Conservation (phyloP, 176 grass and related monocot genomes). For the Phoenix dactylifera region DNA sequence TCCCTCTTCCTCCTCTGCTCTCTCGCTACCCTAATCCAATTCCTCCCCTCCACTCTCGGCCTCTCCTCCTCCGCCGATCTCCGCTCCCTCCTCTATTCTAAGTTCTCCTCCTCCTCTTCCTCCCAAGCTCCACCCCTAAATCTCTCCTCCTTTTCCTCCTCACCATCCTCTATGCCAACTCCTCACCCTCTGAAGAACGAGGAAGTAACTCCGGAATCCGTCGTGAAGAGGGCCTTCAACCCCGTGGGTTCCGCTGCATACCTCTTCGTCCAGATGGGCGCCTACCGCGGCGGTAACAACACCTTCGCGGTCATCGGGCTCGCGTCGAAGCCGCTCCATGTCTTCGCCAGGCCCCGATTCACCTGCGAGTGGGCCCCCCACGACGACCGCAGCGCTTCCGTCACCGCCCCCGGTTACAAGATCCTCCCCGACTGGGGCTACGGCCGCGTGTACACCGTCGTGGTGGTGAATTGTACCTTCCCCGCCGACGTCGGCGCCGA, state of each 20-base stretch:
- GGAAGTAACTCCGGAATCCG: constrained; percentile 11
- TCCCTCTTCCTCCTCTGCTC: constrained; percentile 59
- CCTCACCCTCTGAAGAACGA: neutral
- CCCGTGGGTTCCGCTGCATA: constrained; percentile 63
- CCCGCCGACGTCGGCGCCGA: constrained; percentile 37
- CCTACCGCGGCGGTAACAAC: constrained; percentile 64
- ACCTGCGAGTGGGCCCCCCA: constrained; percentile 75
- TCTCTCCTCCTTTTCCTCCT: neutral
- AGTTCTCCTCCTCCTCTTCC: neutral
- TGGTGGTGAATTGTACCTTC: constrained; percentile 84
- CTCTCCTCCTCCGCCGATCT: constrained; percentile 5
- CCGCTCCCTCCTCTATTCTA: too few relatives aligned
- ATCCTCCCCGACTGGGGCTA: constrained; percentile 96
- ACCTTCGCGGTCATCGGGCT: constrained; percentile 69
- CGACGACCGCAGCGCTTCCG: constrained; percentile 8
- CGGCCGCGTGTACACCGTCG: constrained; percentile 64
- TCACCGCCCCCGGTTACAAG: constrained; percentile 39
- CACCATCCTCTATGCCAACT: constrained; percentile 3
- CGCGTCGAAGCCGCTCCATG: constrained; percentile 72
- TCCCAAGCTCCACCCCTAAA: neutral
- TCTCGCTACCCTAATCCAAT: constrained; percentile 52
- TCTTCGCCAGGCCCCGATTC: constrained; percentile 65
- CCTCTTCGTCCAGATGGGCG: constrained; percentile 89
- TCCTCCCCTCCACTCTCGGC: constrained; percentile 45
- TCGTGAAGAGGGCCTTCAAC: constrained; percentile 56